Evolutionary conservation across 1,284 basidiomycete species (phyloP).

Genomic region (Tilletia indica): DNA sequence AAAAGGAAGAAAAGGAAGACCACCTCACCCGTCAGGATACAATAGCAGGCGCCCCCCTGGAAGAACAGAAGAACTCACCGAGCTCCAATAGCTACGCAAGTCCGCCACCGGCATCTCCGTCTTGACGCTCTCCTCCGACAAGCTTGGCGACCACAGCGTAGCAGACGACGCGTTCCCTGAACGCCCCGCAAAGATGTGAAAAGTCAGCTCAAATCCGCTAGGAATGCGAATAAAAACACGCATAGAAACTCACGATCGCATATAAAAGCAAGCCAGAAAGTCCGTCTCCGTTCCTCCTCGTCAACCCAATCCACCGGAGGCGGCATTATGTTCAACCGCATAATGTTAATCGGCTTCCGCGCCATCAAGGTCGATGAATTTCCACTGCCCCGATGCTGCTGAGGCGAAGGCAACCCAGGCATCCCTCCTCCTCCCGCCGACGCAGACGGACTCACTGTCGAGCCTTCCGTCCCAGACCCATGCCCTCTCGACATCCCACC

Average conservation of each 20-base stretch:
- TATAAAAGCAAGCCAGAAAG: slow-evolving; percentile 14
- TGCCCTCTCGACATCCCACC: too few relatives aligned
- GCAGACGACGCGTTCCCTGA: slow-evolving; percentile 12
- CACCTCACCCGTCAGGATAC: background rate
- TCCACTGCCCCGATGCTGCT: too few relatives aligned
- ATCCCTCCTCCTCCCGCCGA: too few relatives aligned
- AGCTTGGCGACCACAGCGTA: slow-evolving; percentile 2
- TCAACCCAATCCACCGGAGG: slow-evolving; percentile 24
- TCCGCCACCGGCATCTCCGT: slow-evolving; percentile 13
- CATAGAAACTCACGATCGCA: slow-evolving; percentile 14
- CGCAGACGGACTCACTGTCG: too few relatives aligned
- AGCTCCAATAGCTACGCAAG: slow-evolving; percentile 7
- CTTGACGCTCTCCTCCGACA: slow-evolving; percentile 11
- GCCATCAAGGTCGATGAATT: background rate
- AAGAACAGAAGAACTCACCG: background rate
- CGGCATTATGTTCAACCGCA: slow-evolving; percentile 12
- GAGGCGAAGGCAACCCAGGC: too few relatives aligned
- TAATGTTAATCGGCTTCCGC: slow-evolving; percentile 16
- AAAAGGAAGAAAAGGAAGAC: background rate
- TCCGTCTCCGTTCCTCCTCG: slow-evolving; percentile 26
- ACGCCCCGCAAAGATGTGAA: background rate
- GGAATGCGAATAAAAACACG: background rate
- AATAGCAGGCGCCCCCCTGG: background rate
- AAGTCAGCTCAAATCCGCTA: background rate
- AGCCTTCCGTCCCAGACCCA: too few relatives aligned